Conservation (phyloP, 441 rosid species). For the Adansonia madagascariensis region DNA sequence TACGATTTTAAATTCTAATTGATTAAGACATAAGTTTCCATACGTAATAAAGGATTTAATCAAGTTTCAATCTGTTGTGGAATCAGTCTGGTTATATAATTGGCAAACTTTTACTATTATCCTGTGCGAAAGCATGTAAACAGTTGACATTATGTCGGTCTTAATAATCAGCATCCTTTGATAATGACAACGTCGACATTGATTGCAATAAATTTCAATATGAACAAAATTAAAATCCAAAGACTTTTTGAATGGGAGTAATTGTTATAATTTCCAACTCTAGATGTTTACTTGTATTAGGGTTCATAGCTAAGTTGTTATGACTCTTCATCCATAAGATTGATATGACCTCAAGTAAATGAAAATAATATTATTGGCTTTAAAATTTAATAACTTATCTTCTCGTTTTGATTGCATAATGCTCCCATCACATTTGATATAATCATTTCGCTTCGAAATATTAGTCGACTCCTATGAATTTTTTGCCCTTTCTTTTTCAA, state of each 20-base stretch:
- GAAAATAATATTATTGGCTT: neutral
- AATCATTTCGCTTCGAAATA: neutral
- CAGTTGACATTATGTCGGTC: neutral
- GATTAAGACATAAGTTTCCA: too few relatives aligned
- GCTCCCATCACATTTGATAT: constrained; percentile 26
- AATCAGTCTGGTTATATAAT: neutral
- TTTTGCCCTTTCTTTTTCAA: neutral
- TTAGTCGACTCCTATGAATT: neutral
- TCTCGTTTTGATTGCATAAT: constrained; percentile 8
- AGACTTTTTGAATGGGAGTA: neutral
- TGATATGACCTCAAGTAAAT: constrained; percentile 27
- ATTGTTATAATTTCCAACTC: neutral
- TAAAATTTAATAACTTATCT: neutral
- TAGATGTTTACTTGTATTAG: neutral
- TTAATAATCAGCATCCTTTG: neutral
- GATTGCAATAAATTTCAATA: neutral
- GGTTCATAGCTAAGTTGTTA: neutral
- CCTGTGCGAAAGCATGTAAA: neutral
- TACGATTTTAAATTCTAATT: too few relatives aligned
- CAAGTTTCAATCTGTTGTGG: neutral
- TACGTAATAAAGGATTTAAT: too few relatives aligned
- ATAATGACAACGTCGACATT: neutral
- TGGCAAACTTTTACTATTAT: neutral
- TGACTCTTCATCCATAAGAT: constrained; percentile 24
- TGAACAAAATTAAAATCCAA: neutral